Evolutionary conservation across 2,329 filamentous ascomycete species (phyloP), one percentile per base, ranked within the genome.

Genomic region (Coniochaeta sp.): DNA sequence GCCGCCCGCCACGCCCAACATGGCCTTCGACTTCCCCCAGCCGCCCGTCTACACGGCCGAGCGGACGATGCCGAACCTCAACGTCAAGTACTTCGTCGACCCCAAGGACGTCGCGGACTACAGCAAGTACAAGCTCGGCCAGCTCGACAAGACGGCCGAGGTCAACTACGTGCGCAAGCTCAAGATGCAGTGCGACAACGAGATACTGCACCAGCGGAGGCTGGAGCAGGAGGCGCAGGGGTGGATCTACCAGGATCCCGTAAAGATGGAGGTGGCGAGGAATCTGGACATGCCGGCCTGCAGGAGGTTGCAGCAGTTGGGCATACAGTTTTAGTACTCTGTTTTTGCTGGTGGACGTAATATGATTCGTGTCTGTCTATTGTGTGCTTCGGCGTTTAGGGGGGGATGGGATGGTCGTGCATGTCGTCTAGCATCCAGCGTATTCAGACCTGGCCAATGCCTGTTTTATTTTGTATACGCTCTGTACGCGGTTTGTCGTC

Each of bases 51-150:
- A 88, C 65, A 96, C 89, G 16, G 72, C 85, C 61, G 79, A 85
- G 59, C 87, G 90, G 53, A 81, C 77, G 22, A 92, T 87, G 22
- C 78, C 80, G 0, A 81, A 82, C 51, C 76, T 90, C 56, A 83
- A 86, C 50, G 77, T 95, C 50, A 80, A 89, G 55, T 99, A 97
- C 72, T 99, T 81, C 63, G 79, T 97, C 55, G 85, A 95, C 65
- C 91, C 91, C 1, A 66, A 68, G 4, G 91, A 96, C 26, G 79
- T 96, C 27, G 77, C 80, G 26, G 81, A 85, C 31, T 91, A 83
- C 66, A 84, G 78, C 51, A 68, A 78, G 10, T 76, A 80, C 52
- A 87, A 94, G 65, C 81, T 95, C 63, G 72, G 74, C 47, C 79
- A 86, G 60, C 73, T 99, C 28, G 94, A 97, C 66, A 78, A 82